Evolutionary conservation across 345 rosid genomes (phyloP), one percentile per base, ranked within the genome.

Genomic region (Dipteronia dyeriana): DNA sequence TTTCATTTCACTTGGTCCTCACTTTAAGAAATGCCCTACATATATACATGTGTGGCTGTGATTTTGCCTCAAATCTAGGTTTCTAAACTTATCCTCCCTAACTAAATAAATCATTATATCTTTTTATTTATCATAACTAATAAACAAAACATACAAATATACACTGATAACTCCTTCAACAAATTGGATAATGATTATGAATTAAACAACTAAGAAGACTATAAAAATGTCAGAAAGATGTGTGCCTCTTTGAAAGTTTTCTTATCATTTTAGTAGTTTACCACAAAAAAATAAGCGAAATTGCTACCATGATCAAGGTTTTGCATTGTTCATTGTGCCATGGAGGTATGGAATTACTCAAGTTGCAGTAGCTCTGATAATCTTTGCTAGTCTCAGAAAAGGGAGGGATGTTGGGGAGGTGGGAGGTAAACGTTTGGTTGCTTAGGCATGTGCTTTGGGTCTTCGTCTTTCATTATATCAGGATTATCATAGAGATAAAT

Each of bases 401-500:
- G 12, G 76, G 53, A 59, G 39, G 38, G 11, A 8, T 59, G 41
- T 8, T 3, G 34, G 10, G 10, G 39, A 47, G 7, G 14, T 19
- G 20, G 5, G 63, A 73, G 19, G n/a, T 51, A 43, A 43, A 51
- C 26, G 19, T 41, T 67, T 31, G 23, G 10, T 8, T 47, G 11
- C 75, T 31, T 69, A 38, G 23, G 25, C 56, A 14, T 51, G 56
- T 20, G 74, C 17, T 59, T 76, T 73, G 20, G 25, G 57, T 38
- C 25, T 70, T 49, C 11, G 23, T 23, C 25, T 62, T 68, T n/a
- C 61, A 10, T 53, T 45, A 20, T 68, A 66, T 31, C 51, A 54
- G 61, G 66, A 67, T 76, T 62, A 34, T 68, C 71, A 25, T 74
- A 73, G 51, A 20, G 22, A 67, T 66, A 22, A 78, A 65, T 9